Percentiles rank a stretch among this genome's conserved stretches.
These are phyloP conservation scores for Stentor coeruleus DNA, from an alignment of 73 alveolate genomes.

Conservation along the genomic window DNA sequence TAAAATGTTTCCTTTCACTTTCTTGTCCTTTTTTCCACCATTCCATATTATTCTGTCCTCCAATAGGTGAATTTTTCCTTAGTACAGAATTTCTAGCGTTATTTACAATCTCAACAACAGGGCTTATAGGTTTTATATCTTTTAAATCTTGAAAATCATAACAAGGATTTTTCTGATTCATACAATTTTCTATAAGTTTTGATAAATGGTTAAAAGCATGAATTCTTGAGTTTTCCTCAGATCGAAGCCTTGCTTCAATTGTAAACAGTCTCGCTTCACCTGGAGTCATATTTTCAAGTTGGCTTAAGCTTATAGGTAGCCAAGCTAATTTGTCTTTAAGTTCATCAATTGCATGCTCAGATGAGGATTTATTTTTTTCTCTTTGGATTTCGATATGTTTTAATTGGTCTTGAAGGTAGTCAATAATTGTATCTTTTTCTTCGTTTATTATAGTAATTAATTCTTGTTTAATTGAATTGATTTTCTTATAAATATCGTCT, in stretches of 20 bases:
- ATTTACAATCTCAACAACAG: background rate
- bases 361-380: background rate
- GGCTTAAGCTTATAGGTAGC: background rate
- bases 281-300: background rate
- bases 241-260: background rate
- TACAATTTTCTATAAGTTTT: background rate
- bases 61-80: background rate
- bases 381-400: background rate
- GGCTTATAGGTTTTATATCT: background rate
- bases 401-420: background rate
- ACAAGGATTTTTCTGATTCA: background rate
- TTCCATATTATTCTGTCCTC: too few relatives aligned
- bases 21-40: background rate
- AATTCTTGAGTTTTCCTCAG: background rate
- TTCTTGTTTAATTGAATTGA: background rate
- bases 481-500: background rate
- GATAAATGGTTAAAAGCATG: background rate
- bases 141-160: background rate
- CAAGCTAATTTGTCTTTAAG: background rate
- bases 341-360: background rate
- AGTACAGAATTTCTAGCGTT: background rate
- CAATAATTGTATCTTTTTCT: background rate
- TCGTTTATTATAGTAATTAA: background rate
- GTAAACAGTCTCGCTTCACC: constrained; percentile 2
- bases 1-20: background rate